Conservation (phyloP, 768 basidiomycete genomes). For the Boletus insuetus region DNA sequence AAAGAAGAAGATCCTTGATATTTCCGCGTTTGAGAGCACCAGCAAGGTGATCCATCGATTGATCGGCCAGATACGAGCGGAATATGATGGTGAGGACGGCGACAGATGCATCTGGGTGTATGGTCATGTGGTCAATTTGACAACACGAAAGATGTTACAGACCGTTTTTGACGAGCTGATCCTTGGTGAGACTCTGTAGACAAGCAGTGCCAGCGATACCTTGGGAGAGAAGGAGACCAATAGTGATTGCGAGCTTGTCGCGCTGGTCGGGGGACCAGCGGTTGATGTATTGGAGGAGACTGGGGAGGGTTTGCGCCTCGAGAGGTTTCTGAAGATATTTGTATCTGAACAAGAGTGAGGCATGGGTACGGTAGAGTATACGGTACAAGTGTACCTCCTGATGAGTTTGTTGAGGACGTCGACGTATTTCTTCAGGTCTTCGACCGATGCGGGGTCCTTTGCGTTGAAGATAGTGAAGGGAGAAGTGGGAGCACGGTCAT, state of each 20-base stretch:
- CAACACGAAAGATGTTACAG: conserved; percentile 6
- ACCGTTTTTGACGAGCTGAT: conserved; percentile 96
- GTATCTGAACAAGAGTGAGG: conserved; percentile 56
- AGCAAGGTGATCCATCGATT: conserved; percentile 88
- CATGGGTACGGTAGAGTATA: conserved; percentile 1
- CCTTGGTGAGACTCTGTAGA: conserved; percentile 82
- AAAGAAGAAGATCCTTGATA: conserved; percentile 78
- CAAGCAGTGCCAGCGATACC: conserved; percentile 77
- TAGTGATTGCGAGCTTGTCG: conserved; percentile 80
- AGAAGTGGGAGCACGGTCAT: conserved; percentile 79
- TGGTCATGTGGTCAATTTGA: conserved; percentile 9
- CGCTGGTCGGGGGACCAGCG: conserved; percentile 77
- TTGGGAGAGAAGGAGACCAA: conserved; percentile 81
- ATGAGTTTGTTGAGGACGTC: conserved; percentile 96
- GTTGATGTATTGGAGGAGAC: conserved; percentile 84
- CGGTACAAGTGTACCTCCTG: conserved; percentile 59
- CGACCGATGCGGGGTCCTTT: conserved; percentile 72
- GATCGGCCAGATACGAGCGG: conserved; percentile 75
- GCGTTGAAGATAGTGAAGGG: conserved; percentile 88
- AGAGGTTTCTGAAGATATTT: conserved; percentile 99
- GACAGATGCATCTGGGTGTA: conserved; percentile 65
- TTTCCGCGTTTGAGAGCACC: conserved; percentile 78
- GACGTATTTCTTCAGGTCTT: conserved; percentile 89
- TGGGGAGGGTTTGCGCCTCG: conserved; percentile 79
- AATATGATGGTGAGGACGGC: conserved; percentile 76